Conservation (phyloP, 2,329 filamentous ascomycete genomes). For the Monosporascus sp. region DNA sequence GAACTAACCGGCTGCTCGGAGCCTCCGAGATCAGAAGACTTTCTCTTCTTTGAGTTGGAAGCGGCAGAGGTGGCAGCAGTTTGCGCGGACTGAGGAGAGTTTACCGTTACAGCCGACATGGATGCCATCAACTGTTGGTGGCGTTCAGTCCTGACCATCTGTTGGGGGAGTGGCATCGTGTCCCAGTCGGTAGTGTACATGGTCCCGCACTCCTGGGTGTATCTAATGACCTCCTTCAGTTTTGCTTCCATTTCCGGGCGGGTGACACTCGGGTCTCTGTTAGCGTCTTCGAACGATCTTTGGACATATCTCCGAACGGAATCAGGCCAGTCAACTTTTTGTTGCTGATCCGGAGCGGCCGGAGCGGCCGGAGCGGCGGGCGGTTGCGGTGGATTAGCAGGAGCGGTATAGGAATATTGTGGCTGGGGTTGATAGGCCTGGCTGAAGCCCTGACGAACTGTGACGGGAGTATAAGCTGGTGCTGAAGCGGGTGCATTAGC, state of each 20-base stretch:
- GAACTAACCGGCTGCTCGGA: constrained; percentile 43
- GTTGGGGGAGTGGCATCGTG: constrained; percentile 75
- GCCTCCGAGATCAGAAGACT: constrained; percentile 62
- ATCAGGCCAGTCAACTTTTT: constrained; percentile 72
- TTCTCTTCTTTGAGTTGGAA: constrained; percentile 67
- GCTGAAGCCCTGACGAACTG: constrained; percentile 34
- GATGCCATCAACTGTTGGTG: constrained; percentile 39
- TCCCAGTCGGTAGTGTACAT: constrained; percentile 79
- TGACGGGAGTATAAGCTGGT: constrained; percentile 38
- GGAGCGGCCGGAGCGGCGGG: constrained; percentile 22
- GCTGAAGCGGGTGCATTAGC: constrained; percentile 28
- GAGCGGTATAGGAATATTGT: constrained; percentile 24
- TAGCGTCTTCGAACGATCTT: constrained; percentile 74
- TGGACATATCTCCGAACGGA: constrained; percentile 86
- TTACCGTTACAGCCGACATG: constrained; percentile 9
- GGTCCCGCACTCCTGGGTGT: constrained; percentile 67
- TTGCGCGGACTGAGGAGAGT: background rate
- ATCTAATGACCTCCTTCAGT: constrained; percentile 78
- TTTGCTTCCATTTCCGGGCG: constrained; percentile 74
- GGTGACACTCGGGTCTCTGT: constrained; percentile 57
- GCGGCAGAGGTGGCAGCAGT: constrained; percentile 11
- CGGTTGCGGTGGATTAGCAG: constrained; percentile 28
- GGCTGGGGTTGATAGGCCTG: constrained; percentile 25
- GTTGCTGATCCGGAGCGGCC: constrained; percentile 31
- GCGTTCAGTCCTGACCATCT: constrained; percentile 70